Evolutionary conservation across 1,284 basidiomycete species (phyloP).

Genomic region (Heterobasidion annosum): DNA sequence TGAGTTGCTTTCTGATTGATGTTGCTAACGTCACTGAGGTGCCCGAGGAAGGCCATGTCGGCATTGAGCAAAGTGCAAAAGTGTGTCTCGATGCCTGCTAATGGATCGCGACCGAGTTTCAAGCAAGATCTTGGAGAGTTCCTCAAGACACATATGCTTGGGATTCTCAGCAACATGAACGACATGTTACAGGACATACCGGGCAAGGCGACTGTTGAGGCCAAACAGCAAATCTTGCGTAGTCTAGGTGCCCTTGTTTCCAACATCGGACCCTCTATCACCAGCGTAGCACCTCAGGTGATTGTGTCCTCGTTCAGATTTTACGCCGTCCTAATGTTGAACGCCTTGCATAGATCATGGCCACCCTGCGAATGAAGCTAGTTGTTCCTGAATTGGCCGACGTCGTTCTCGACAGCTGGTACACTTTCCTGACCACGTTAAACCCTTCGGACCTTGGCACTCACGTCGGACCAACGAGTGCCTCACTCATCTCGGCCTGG

Average conservation of each 20-base stretch:
- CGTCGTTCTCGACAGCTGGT: constrained; percentile 79
- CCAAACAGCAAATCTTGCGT: constrained; percentile 70
- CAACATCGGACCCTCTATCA: constrained; percentile 66
- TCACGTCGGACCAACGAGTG: constrained; percentile 83
- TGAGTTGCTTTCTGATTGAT: constrained; percentile 24
- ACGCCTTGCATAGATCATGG: constrained; percentile 69
- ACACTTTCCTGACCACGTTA: constrained; percentile 69
- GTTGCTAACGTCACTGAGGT: neutral
- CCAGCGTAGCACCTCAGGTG: constrained; percentile 80
- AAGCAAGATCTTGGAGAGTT: constrained; percentile 42
- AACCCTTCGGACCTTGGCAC: constrained; percentile 70
- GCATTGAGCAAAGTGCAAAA: constrained; percentile 56
- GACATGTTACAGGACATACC: constrained; percentile 77
- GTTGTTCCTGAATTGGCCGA: constrained; percentile 65
- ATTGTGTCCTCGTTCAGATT: neutral
- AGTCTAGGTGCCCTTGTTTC: constrained; percentile 72
- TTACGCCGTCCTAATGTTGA: neutral
- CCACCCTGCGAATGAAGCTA: constrained; percentile 89
- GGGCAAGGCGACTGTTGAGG: constrained; percentile 57
- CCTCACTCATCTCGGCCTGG: constrained; percentile 82
- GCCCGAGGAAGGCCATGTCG: constrained; percentile 39
- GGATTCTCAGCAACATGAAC: constrained; percentile 74
- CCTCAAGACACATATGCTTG: constrained; percentile 71
- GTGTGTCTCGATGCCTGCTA: constrained; percentile 15
- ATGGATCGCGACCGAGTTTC: constrained; percentile 15